Evolutionary conservation across 106 monocot species (phyloP).

Genomic region (Dendrobium huoshanense): DNA sequence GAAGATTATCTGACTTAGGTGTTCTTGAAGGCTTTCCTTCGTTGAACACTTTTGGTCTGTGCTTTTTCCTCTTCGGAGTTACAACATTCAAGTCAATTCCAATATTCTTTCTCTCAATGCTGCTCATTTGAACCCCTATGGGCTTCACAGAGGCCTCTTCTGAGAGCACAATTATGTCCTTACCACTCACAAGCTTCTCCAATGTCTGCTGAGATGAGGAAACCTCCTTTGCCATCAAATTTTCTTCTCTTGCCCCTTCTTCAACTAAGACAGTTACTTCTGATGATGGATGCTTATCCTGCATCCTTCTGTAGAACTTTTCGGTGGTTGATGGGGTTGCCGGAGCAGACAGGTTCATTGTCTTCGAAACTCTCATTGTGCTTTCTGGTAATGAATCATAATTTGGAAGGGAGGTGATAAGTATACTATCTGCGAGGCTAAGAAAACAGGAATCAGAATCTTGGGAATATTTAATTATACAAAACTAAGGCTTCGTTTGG

Average conservation of each 20-base stretch:
- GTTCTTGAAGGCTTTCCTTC: slow-evolving; percentile 53
- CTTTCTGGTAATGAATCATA: background rate
- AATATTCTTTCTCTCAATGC: slow-evolving; percentile 10
- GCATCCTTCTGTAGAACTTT: background rate
- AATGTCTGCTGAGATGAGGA: background rate
- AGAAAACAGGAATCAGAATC: background rate
- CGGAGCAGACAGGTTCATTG: background rate
- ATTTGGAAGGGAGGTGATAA: background rate
- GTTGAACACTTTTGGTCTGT: slow-evolving; percentile 72
- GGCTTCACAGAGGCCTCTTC: background rate
- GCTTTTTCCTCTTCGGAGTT: slow-evolving; percentile 52
- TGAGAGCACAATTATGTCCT: background rate
- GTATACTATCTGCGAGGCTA: background rate
- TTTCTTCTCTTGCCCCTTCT: background rate
- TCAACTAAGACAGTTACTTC: background rate
- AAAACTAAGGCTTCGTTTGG: background rate
- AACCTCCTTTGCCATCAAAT: background rate
- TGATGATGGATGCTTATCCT: background rate
- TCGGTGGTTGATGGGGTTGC: slow-evolving; percentile 1
- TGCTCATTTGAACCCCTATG: background rate
- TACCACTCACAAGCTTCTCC: background rate
- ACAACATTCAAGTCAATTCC: slow-evolving; percentile 36
- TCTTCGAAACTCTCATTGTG: background rate
- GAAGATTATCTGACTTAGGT: slow-evolving; percentile 28
- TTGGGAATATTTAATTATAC: background rate